phyloP scores from a whole-genome alignment of 345 rosid genomes.

The Laguncularia racemosa region DNA sequence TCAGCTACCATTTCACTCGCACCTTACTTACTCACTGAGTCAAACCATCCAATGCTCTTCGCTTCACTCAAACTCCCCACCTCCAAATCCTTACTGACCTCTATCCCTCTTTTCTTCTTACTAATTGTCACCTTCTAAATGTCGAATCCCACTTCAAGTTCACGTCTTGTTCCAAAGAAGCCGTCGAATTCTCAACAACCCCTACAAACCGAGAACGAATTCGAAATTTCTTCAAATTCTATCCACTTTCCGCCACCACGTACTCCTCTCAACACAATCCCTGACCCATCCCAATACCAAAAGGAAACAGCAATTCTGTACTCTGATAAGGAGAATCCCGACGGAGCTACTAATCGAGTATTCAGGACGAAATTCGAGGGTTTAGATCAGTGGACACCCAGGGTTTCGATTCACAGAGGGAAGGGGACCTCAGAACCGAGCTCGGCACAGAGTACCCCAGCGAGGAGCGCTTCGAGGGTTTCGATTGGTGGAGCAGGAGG shows the following conservation, averaged over 20 bases:
- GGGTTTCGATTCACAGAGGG: constrained; percentile 31
- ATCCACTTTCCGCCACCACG: constrained; percentile 54
- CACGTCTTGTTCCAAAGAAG: constrained; percentile 17
- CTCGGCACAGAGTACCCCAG: constrained; percentile 69
- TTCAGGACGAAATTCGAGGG: constrained; percentile 8
- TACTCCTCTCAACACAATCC: constrained; percentile 65
- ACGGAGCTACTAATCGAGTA: constrained; percentile 7
- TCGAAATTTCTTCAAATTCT: constrained; percentile 26
- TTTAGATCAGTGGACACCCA: constrained; percentile 32
- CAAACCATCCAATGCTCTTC: background rate
- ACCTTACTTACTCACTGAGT: background rate
- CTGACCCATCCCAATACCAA: constrained; percentile 63
- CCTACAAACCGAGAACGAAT: constrained; percentile 44
- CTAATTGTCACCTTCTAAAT: constrained; percentile 5
- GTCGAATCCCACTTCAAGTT: constrained; percentile 29
- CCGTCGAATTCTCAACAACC: constrained; percentile 37
- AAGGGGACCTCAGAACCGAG: constrained; percentile 53
- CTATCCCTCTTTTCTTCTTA: background rate
- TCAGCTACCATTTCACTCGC: background rate
- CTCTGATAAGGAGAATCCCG: constrained; percentile 18
- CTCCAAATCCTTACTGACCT: background rate
- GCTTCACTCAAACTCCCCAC: too few relatives aligned
- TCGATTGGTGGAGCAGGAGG: constrained; percentile 42
- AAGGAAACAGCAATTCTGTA: constrained; percentile 14
- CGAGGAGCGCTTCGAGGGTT: constrained; percentile 48